A percentile compares a stretch with the other conserved stretches of the same genome.
Conservation (phyloP, 805 yeast species). For the Candida patagonica region DNA sequence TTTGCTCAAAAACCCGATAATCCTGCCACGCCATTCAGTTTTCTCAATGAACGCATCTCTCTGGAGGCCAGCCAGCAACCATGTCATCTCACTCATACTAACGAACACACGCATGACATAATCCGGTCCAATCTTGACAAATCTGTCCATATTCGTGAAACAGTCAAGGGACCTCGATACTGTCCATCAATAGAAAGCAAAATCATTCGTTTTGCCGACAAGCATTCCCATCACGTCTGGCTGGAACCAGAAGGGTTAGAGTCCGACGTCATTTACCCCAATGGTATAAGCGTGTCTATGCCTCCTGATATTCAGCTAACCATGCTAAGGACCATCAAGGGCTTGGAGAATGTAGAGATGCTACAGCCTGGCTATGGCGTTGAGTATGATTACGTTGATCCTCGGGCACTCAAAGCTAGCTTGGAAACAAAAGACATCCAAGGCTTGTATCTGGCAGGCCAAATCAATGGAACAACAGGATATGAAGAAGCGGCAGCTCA, state of each 20-base stretch:
- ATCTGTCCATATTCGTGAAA: conserved; percentile 84
- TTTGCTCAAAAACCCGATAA: conserved; percentile 68
- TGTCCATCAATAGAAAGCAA: conserved; percentile 96
- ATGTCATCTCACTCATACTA: conserved; percentile 76
- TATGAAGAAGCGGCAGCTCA: conserved; percentile 99
- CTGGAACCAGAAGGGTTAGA: conserved; percentile 93
- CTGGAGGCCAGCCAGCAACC: conserved; percentile 48
- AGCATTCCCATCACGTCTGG: conserved; percentile 77
- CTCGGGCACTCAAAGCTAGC: conserved; percentile 69
- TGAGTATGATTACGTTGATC: conserved; percentile 93
- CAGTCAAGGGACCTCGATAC: conserved; percentile 93
- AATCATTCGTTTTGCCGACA: conserved; percentile 68
- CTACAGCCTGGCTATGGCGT: conserved; percentile 98
- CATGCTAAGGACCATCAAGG: conserved; percentile 71
- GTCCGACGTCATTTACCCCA: conserved; percentile 84
- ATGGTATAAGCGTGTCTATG: conserved; percentile 93
- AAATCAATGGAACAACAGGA: conserved; percentile 97
- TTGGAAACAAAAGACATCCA: conserved; percentile 71
- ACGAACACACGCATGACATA: conserved; percentile 60
- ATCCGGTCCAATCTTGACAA: conserved; percentile 63
- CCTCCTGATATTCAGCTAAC: conserved; percentile 83
- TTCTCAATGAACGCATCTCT: conserved; percentile 57
- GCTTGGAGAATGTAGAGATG: conserved; percentile 82
- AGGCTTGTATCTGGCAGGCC: conserved; percentile 89
- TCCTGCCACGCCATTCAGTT: conserved; percentile 89